Evolutionary conservation across 495 filamentous ascomycete genomes (phyloP), one percentile per base, ranked within the genome.

Genomic region (Aspergillus wentii): DNA sequence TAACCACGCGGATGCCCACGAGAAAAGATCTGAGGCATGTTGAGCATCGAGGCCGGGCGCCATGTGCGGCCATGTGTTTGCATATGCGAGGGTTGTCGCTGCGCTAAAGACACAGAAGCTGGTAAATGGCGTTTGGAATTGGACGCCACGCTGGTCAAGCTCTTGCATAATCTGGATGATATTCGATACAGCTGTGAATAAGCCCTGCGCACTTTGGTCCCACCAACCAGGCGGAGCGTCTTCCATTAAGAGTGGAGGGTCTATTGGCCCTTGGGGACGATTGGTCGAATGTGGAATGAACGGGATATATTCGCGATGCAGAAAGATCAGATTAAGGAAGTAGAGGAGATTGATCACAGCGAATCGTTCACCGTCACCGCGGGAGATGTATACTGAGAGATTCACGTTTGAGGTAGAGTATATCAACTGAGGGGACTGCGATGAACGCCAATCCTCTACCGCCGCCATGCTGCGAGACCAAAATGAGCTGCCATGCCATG

Each of bases 91-190:
- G 8, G 17, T 22, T 11, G 33, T 20, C 11, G 33, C 17, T 11
- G 33, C 33, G 15, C 8, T 35, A 13, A 35, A 35, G 17, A 22
- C 17, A 21, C 33, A 35, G 8, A 35, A 35, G 16, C 33, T n/a
- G n/a, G 17, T 35, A 23, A 35, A 35, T 1, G 33, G 33, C 8
- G 33, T 23, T 23, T 35, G 17, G 23, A 35, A 35, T 6, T 35
- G 8, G 19, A 22, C 11, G 1, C 17, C 17, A 2, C 17, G 33
- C 17, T 35, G 33, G 4, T 35, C 17, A n/a, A 35, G 4, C n/a
- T n/a, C 17, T 22, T 35, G 33, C 17, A 22, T 18, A 14, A 35
- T 17, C 9, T n/a, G 8, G 8, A 35, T 35, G 19, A 35, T 35
- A 4, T 22, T 22, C 13, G 14, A 35, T 4, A 20, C 17, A 1